phyloP scores from a whole-genome alignment of 23 red algal species.

The Gracilariopsis chorda region DNA sequence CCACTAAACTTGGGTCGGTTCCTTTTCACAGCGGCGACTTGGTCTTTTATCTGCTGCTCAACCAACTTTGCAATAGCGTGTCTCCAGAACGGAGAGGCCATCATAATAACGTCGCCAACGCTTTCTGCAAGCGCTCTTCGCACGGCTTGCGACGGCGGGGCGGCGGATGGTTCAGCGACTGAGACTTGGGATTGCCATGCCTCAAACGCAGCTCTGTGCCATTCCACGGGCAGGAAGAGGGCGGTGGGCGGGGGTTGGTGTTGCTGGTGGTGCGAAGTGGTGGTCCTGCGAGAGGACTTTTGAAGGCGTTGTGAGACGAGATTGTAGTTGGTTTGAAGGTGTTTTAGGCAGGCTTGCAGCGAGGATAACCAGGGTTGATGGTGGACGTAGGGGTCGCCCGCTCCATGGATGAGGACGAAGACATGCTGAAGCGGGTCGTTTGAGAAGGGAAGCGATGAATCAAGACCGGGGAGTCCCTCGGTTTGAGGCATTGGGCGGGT shows the following conservation, averaged over 20 bases:
- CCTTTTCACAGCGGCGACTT: slow-evolving; percentile 29
- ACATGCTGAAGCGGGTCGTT: slow-evolving; percentile 29
- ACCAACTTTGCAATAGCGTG: slow-evolving; percentile 5
- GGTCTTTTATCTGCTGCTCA: slow-evolving; percentile 6
- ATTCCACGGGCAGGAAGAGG: slow-evolving; percentile 56
- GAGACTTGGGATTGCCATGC: slow-evolving; percentile 41
- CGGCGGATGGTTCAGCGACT: slow-evolving; percentile 11
- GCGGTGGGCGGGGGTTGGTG: background rate
- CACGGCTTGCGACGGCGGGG: background rate
- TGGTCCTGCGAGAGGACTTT: slow-evolving; percentile 19
- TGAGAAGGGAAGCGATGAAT: slow-evolving; percentile 38
- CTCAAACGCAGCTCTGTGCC: slow-evolving; percentile 51
- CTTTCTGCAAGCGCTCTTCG: slow-evolving; percentile 34
- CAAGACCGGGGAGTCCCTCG: slow-evolving; percentile 34
- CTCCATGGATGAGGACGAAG: slow-evolving; percentile 38
- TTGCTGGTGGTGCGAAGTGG: background rate
- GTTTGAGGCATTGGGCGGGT: slow-evolving; percentile 5
- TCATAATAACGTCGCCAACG: slow-evolving; percentile 46
- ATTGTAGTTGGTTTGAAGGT: slow-evolving; percentile 10
- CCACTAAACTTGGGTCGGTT: slow-evolving; percentile 37
- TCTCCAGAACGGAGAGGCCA: slow-evolving; percentile 40
- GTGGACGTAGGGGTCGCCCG: slow-evolving; percentile 48
- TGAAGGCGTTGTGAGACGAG: slow-evolving; percentile 14
- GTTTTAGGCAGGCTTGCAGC: slow-evolving; percentile 1
- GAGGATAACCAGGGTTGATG: slow-evolving; percentile 51